Conservation (phyloP, 2,329 filamentous ascomycete genomes). For the Clonostachys chloroleuca region DNA sequence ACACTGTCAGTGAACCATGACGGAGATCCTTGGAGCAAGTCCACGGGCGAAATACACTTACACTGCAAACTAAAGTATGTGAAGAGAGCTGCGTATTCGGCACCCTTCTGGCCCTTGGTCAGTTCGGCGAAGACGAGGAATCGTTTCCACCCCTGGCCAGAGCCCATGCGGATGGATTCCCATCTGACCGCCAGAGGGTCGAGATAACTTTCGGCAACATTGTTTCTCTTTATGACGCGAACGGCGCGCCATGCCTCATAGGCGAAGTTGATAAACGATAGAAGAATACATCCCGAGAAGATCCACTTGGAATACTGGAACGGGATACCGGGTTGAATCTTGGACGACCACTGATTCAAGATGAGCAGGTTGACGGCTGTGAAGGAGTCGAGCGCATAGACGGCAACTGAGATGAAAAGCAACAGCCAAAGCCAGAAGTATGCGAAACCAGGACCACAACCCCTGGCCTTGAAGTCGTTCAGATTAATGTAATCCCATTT, state of each 20-base stretch:
- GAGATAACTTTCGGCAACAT: slow-evolving; percentile 87
- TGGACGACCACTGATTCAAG: slow-evolving; percentile 84
- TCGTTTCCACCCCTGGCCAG: slow-evolving; percentile 75
- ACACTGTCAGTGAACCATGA: slow-evolving; percentile 6
- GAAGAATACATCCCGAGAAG: slow-evolving; percentile 86
- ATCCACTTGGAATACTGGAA: slow-evolving; percentile 88
- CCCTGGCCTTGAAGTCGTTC: slow-evolving; percentile 78
- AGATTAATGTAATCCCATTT: slow-evolving; percentile 87
- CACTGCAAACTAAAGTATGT: slow-evolving; percentile 76
- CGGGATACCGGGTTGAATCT: slow-evolving; percentile 73
- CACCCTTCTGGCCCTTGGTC: slow-evolving; percentile 87
- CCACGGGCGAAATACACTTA: slow-evolving; percentile 23
- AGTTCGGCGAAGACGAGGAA: slow-evolving; percentile 91
- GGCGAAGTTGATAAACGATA: slow-evolving; percentile 77
- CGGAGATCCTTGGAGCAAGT: background rate
- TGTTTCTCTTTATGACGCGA: slow-evolving; percentile 77
- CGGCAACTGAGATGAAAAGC: slow-evolving; percentile 71
- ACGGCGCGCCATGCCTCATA: slow-evolving; percentile 79
- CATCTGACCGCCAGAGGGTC: slow-evolving; percentile 81
- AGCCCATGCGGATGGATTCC: slow-evolving; percentile 74
- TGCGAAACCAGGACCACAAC: slow-evolving; percentile 71
- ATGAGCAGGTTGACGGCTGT: slow-evolving; percentile 87
- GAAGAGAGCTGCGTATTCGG: slow-evolving; percentile 86
- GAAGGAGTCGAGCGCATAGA: slow-evolving; percentile 88
- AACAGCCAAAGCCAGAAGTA: slow-evolving; percentile 84